These are phyloP conservation scores for Myochromella boudieri DNA, from an alignment of 768 basidiomycete genomes.

Conservation along the genomic window DNA sequence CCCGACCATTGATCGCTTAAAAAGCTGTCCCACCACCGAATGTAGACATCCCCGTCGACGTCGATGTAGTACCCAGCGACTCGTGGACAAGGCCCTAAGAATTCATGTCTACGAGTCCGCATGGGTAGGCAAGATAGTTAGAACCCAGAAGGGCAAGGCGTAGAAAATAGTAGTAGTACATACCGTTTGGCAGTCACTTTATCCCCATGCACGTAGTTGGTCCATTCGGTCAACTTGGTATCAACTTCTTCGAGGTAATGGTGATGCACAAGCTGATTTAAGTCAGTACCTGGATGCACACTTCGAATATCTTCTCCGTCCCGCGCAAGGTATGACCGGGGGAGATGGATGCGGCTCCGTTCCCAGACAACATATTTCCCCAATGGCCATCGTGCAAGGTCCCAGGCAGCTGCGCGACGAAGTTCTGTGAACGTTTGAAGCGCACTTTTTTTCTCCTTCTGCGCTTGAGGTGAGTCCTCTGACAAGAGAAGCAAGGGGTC, in stretches of 20 bases:
- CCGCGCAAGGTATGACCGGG: slow-evolving; percentile 35
- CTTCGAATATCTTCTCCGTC: slow-evolving; percentile 33
- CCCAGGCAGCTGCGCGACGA: slow-evolving; percentile 37
- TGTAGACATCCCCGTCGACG: slow-evolving; percentile 34
- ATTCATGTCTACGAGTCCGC: slow-evolving; percentile 37
- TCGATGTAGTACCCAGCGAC: slow-evolving; percentile 41
- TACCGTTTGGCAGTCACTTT: slow-evolving; percentile 30
- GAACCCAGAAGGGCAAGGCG: neutral
- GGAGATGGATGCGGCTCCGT: slow-evolving; percentile 35
- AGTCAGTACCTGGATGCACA: slow-evolving; percentile 30
- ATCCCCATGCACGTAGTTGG: slow-evolving; percentile 36
- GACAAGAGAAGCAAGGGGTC: slow-evolving; percentile 16
- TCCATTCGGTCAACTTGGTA: slow-evolving; percentile 15
- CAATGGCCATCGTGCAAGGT: slow-evolving; percentile 38
- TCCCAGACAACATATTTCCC: slow-evolving; percentile 29
- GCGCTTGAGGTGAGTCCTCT: slow-evolving; percentile 18
- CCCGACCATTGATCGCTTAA: slow-evolving; percentile 44
- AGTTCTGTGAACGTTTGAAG: slow-evolving; percentile 27
- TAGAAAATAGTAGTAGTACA: slow-evolving; percentile 1
- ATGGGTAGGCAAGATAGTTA: neutral
- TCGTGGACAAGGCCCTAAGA: slow-evolving; percentile 42
- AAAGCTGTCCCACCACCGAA: slow-evolving; percentile 45
- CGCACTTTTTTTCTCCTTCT: slow-evolving; percentile 24
- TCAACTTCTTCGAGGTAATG: slow-evolving; percentile 22
- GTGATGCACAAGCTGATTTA: slow-evolving; percentile 37